phyloP scores from a whole-genome alignment of 805 yeast species.

The Schwanniomyces occidentalis region DNA sequence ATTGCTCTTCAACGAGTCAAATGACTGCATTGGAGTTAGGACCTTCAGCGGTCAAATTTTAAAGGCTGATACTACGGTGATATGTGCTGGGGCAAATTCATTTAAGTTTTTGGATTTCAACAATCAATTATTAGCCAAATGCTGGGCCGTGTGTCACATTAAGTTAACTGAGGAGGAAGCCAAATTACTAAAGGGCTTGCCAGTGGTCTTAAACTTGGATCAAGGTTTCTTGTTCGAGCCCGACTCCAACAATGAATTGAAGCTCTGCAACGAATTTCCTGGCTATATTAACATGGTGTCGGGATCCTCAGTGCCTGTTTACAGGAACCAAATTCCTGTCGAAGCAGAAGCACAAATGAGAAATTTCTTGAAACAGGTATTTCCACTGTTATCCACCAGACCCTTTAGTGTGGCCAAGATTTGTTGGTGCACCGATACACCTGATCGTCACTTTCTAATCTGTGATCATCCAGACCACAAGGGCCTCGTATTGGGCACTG shows the following conservation, averaged over 20 bases:
- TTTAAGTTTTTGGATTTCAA: conserved; percentile 28
- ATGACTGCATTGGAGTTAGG: conserved; percentile 23
- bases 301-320: conserved; percentile 29
- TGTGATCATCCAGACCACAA: conserved; percentile 30
- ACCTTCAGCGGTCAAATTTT: conserved; percentile 25
- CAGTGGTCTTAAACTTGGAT: conserved; percentile 44
- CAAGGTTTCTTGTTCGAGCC: conserved; percentile 45
- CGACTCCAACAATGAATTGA: conserved; percentile 16
- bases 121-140: conserved; percentile 35
- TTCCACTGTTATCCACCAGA: conserved; percentile 42
- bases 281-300: conserved; percentile 6
- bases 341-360: conserved; percentile 26
- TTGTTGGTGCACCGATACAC: conserved; percentile 37
- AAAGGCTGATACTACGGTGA: conserved; percentile 32
- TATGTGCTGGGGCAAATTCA: conserved; percentile 40
- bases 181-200: conserved; percentile 34
- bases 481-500: conserved; percentile 32
- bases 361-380: conserved; percentile 24
- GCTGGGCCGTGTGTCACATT: conserved; percentile 38
- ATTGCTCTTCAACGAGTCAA: conserved; percentile 10
- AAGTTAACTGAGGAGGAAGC: conserved; percentile 35
- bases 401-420: conserved; percentile 12
- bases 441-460: conserved; percentile 33
- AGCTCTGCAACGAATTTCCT: conserved; percentile 7
- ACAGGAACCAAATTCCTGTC: conserved; percentile 33